Base-by-base conservation (phyloP, 2,329 filamentous ascomycete genomes). In the Chaetothyriales sp. region DNA sequence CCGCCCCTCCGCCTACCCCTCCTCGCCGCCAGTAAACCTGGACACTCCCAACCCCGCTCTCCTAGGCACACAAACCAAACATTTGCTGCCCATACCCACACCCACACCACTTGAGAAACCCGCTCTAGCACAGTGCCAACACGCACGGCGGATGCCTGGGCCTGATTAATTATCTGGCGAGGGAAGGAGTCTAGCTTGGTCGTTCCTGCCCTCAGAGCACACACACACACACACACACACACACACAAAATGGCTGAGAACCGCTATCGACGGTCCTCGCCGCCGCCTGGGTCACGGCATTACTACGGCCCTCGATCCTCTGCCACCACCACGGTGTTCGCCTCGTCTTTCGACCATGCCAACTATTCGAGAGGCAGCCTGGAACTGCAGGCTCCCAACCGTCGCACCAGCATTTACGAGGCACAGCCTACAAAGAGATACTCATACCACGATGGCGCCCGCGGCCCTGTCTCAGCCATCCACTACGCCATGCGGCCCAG, bases 401-500 rank as follows among this genome's bases (percentile, higher is more conserved):
- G 56, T 20, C 52, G 53, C 18, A 55, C 51, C 12, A 55, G 50
- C 19, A 48, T 53, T 20, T 60, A 60, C 44, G 53, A 52, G 28
- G 53, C 59, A 18, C 57, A 56, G 44, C 50, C 51, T 9, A 51
- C 55, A 7, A 51, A 54, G 39, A 60, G 53, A 49, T 56, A 52
- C 46, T 57, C 57, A 25, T 57, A 47, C 45, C 18, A 47, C 9
- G 45, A 47, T 12, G 9, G 28, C n/a, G 22, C 47, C 19, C 53
- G 54, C 22, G 57, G 54, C 9, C 43, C 49, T 3, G 52, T 56
- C 22, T 49, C 56, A 15, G 49, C 54, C n/a, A 60, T 56, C n/a
- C 56, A 60, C 44, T 60, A 61, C 47, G 42, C 58, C 28, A 53
- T 58, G 22, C 55, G 59, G 20, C 58, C 59, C n/a, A 54, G 59